Conservation (phyloP, 768 basidiomycete genomes). For the Hebeloma cylindrosporum region DNA sequence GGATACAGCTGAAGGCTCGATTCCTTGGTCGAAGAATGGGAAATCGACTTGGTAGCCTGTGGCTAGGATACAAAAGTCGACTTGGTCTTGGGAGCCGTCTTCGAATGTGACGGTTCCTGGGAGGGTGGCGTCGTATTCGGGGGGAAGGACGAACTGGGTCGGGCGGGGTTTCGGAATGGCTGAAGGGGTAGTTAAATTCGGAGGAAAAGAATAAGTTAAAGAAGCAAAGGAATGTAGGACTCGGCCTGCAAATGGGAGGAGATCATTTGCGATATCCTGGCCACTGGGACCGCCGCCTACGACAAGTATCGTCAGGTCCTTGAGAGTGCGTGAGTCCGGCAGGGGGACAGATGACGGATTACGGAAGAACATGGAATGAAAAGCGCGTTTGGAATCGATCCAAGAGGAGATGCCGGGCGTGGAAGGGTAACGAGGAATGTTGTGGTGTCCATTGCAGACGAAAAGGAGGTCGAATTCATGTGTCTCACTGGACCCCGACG, state of each 20-base stretch:
- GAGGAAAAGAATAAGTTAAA: conserved; percentile 13
- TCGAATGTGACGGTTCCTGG: conserved; percentile 54
- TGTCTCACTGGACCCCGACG: conserved; percentile 24
- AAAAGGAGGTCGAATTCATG: conserved; percentile 62
- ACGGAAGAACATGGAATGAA: conserved; percentile 71
- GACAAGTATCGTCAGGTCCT: conserved; percentile 44
- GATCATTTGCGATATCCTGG: conserved; percentile 61
- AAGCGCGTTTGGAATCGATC: conserved; percentile 50
- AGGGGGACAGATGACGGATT: conserved; percentile 33
- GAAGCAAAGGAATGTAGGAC: conserved; percentile 59
- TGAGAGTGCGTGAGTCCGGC: conserved; percentile 11
- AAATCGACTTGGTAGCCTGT: conserved; percentile 72
- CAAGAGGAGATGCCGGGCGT: conserved; percentile 61
- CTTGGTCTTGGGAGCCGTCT: conserved; percentile 51
- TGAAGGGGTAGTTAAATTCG: not conserved
- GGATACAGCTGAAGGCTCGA: conserved; percentile 7
- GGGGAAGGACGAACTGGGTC: conserved; percentile 5
- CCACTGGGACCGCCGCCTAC: conserved; percentile 67
- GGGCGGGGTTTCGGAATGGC: conserved; percentile 13
- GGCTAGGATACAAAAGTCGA: conserved; percentile 69
- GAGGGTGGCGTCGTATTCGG: not conserved
- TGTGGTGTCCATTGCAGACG: conserved; percentile 77
- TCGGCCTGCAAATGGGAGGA: conserved; percentile 41
- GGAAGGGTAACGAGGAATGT: conserved; percentile 59
- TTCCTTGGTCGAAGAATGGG: conserved; percentile 52